Percentiles rank a stretch among this genome's conserved stretches.
Conservation (phyloP, 345 rosid genomes). For the Chamaenerion angustifolium region DNA sequence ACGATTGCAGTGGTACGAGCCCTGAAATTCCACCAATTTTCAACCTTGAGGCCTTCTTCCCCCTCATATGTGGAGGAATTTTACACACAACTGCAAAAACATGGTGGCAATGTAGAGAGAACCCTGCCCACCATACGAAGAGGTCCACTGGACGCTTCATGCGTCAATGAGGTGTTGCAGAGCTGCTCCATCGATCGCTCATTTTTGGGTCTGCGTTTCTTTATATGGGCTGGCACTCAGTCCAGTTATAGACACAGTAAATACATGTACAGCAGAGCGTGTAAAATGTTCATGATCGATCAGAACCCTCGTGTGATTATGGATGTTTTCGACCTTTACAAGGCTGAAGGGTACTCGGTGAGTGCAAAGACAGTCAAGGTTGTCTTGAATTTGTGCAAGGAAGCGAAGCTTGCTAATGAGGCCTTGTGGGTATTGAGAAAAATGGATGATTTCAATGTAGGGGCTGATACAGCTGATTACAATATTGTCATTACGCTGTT, state of each 20-base stretch:
- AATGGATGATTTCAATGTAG: constrained; percentile 42
- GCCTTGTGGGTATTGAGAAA: constrained; percentile 57
- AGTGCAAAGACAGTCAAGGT: constrained; percentile 46
- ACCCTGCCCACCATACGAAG: constrained; percentile 23
- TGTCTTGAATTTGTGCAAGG: constrained; percentile 51
- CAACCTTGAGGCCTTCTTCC: constrained; percentile 19
- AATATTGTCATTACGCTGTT: constrained; percentile 59
- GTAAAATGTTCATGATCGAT: constrained; percentile 38
- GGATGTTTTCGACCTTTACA: constrained; percentile 43
- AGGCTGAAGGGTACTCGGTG: constrained; percentile 32
- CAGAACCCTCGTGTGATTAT: constrained; percentile 30
- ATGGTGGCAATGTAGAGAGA: constrained; percentile 30
- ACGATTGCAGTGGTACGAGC: too few species aligned
- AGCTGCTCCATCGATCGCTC: constrained; percentile 30
- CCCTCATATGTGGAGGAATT: constrained; percentile 28
- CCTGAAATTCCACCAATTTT: constrained; percentile 10
- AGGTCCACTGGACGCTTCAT: constrained; percentile 31
- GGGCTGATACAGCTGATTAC: constrained; percentile 35
- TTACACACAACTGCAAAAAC: constrained; percentile 22
- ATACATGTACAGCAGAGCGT: constrained; percentile 48
- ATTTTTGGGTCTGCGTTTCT: constrained; percentile 55
- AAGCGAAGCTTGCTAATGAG: constrained; percentile 46
- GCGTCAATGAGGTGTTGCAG: constrained; percentile 39
- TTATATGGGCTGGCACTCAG: constrained; percentile 69
- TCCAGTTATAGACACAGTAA: constrained; percentile 50